Base-by-base conservation (phyloP, 176 grass and related monocot species). In the Saccharum spontaneum region DNA sequence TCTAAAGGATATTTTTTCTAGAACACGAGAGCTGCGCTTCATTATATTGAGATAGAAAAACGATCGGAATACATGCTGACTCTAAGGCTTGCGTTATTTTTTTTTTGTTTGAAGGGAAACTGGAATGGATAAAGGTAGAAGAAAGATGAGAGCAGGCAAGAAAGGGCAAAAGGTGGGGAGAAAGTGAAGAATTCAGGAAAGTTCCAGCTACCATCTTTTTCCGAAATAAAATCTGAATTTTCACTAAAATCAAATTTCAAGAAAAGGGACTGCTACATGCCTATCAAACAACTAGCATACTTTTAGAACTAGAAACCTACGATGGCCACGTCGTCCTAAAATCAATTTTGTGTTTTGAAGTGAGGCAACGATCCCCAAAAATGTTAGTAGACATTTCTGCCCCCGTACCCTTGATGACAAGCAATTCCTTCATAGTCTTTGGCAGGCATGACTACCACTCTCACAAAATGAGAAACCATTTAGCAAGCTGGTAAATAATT, bases 151-250 rank as follows among this genome's bases (percentile, higher is more conserved):
- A 66, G 31, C 39, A 71, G 24, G 46, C 23, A 34, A 84, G 11
- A 20, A 59, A 74, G 14, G 13, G 8, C n/a, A 84, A 59, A 46
- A 17, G 14, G 17, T 6, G 30, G 13, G 15, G 67, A 24, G 28
- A 22, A 63, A 84, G 69, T 41, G 52, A 71, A 64, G 71, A 66
- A 81, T 46, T 77, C 63, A 81, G 33, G 63, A 77, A 91, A 87
- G 54, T 81, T 91, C 41, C 63, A 80, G 39, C 36, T 12, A 57
- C 69, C 6, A 45, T 65, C 24, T 64, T 26, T 81, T 23, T 85
- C 71, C 23, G 39, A 24, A 81, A 8, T 36, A 20, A 65, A 74
- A 68, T 48, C 12, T 48, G 41, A 87, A 48, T 6, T 16, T 40
- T 60, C 36, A 48, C 12, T n/a, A 62, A 62, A 79, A 26, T 44